Evolutionary conservation across 192 early-diverging fungal species (phyloP), one percentile per base, ranked within the genome.

Genomic region (Linnemannia schmuckeri): DNA sequence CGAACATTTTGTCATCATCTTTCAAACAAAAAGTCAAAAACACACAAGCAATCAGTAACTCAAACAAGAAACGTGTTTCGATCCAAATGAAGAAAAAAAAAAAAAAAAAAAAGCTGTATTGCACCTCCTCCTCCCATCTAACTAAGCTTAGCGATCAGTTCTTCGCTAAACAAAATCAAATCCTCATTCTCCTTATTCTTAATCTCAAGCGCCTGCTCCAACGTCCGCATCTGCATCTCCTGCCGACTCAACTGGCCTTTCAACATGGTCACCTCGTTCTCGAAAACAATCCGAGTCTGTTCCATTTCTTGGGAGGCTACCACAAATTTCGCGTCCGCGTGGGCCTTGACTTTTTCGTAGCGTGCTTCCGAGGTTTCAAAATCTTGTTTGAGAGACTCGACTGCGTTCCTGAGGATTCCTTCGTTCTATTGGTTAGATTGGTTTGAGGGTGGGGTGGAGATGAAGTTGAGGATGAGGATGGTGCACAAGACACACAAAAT

Each of bases 131-230:
- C 42, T 10, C 10, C 47, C 30, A 13, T 40, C 55, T 73, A 87
- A 35, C 80, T 77, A 22, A 87, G 54, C 66, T 87, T 87, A 3
- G 85, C 57, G 37, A 87, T 87, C 72, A 87, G 44, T 44, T 87
- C 85, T 41, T 87, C 85, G 3, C 76, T 78, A 18, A 87, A 87
- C 52, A 87, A 22, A 47, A 87, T 87, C 76, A 87, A 47, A 17
- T 87, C 85, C 54, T 87, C 72, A 35, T 87, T 87, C 70, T 87
- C 85, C 68, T 81, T 81, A 38, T 68, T 81, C 72, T 87, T 87
- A 52, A 74, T 78, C 79, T 87, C 85, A 38, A 87, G 24, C 22
- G 85, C 79, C 18, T 81, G 79, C 54, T 87, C 85, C 18, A 87
- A 61, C 4, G 79, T 81, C 52, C 85, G 75, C 85, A 81, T 74